Conservation (phyloP, 225 moss, liverwort and hornwort genomes). For the Physcomitrellopsis africana region DNA sequence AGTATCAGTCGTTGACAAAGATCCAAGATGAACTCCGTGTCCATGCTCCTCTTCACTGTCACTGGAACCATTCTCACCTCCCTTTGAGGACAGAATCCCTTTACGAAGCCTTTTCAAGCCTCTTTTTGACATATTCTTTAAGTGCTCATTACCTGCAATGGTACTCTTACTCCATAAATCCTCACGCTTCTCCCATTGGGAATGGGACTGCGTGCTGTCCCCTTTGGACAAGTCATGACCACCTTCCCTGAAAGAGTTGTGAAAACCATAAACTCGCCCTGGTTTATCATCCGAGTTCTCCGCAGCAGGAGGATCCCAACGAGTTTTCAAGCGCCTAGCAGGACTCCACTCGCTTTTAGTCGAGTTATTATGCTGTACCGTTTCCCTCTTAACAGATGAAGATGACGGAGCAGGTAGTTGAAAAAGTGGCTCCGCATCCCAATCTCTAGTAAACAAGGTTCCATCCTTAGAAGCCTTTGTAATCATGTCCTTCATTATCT, state of each 20-base stretch:
- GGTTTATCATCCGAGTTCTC: slow-evolving; percentile 62
- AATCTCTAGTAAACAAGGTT: slow-evolving; percentile 86
- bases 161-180: slow-evolving; percentile 67
- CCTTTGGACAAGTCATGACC: slow-evolving; percentile 56
- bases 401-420: slow-evolving; percentile 59
- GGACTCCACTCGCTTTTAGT: slow-evolving; percentile 57
- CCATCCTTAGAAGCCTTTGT: slow-evolving; percentile 83
- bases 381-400: slow-evolving; percentile 42
- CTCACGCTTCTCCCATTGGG: slow-evolving; percentile 79
- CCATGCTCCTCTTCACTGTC: slow-evolving; percentile 74
- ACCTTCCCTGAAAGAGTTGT: slow-evolving; percentile 41
- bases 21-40: slow-evolving; percentile 59
- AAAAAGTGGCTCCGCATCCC: slow-evolving; percentile 98
- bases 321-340: slow-evolving; percentile 61
- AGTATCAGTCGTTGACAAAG: slow-evolving; percentile 72
- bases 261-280: slow-evolving; percentile 28
- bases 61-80: slow-evolving; percentile 55
- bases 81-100: slow-evolving; percentile 45
- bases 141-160: slow-evolving; percentile 39
- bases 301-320: slow-evolving; percentile 69
- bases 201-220: slow-evolving; percentile 49
- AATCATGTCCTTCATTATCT: slow-evolving; percentile 97
- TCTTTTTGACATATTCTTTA: slow-evolving; percentile 50
- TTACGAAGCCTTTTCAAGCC: slow-evolving; percentile 68
- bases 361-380: slow-evolving; percentile 35